Evolutionary conservation across 169 alveolate species (phyloP).

Genomic region (Eimeria tenella): DNA sequence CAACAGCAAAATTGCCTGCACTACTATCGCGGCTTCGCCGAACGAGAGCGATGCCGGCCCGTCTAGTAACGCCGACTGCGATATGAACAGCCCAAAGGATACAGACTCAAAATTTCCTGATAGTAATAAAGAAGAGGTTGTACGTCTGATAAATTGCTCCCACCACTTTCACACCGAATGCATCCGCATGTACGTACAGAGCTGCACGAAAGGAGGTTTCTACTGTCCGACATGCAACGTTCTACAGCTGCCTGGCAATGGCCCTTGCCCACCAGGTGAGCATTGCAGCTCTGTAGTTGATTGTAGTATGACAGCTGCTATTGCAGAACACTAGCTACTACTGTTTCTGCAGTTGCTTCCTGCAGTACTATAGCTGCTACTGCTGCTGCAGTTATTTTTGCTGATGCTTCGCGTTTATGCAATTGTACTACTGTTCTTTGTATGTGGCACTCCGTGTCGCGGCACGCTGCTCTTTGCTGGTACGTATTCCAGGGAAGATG

Average conservation of each 20-base stretch:
- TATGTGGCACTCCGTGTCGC: too few species aligned
- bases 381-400: not conserved
- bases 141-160: conserved; percentile 40
- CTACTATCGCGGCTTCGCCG: not conserved
- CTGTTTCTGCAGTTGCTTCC: not conserved
- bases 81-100: not conserved
- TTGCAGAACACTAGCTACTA: too few species aligned
- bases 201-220: conserved; percentile 68
- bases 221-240: conserved; percentile 72
- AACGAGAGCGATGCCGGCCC: not conserved
- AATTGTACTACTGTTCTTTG: not conserved
- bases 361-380: not conserved
- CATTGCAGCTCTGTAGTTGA: not conserved
- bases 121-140: conserved; percentile 45
- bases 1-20: not conserved
- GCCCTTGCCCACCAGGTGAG: conserved; percentile 73
- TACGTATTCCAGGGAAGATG: conserved; percentile 12
- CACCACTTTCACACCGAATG: conserved; percentile 73
- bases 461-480: not conserved
- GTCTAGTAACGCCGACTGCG: not conserved
- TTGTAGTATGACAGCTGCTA: too few species aligned
- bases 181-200: conserved; percentile 40
- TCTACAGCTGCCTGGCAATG: conserved; percentile 74
- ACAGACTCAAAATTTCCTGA: not conserved
- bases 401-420: not conserved